Evolutionary conservation across 2,329 filamentous ascomycete genomes (phyloP), one percentile per base, ranked within the genome.

Genomic region (Reticulascus tulasneorum): DNA sequence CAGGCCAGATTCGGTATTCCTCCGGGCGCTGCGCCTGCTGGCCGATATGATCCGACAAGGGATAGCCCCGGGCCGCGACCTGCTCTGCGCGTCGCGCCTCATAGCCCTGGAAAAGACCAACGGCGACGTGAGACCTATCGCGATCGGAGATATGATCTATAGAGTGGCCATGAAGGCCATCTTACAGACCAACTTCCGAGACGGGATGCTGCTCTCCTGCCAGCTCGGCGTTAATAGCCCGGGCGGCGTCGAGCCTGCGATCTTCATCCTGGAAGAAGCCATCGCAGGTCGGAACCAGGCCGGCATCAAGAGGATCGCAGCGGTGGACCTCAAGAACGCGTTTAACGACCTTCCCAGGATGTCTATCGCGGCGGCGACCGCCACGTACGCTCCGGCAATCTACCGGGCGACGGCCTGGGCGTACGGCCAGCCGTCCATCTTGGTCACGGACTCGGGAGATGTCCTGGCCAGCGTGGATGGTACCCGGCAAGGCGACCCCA

Each of bases 21-120:
- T 31, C 12, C 19, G 6, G 23, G 29, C 29, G 19, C 17, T 31
- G 15, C 29, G 29, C 17, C 29, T 31, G 4, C 18, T 31, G 16
- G 29, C 29, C 6, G 29, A 31, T 21, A 31, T 31, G 18, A 31
- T 31, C 9, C 29, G 29, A 4, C 18, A 31, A n/a, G 29, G 29
- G 9, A 31, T 13, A 7, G 29, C 29, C 4, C 18, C 18, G 8
- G 18, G 29, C 6, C 7, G 19, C 18, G 18, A 20, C 29, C 18
- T 31, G 7, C 29, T 31, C 29, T 31, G 12, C 18, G 18, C 29
- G 6, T 20, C 18, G 5, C 15, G 18, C 9, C 29, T 31, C 7
- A 13, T 31, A 31, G 29, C n/a, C n/a, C n/a, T n/a, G n/a, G n/a
- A n/a, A n/a, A n/a, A n/a, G n/a, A n/a, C n/a, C n/a, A n/a, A n/a